Evolutionary conservation across 2,329 filamentous ascomycete genomes (phyloP).

Genomic region (Penicillium sp.): DNA sequence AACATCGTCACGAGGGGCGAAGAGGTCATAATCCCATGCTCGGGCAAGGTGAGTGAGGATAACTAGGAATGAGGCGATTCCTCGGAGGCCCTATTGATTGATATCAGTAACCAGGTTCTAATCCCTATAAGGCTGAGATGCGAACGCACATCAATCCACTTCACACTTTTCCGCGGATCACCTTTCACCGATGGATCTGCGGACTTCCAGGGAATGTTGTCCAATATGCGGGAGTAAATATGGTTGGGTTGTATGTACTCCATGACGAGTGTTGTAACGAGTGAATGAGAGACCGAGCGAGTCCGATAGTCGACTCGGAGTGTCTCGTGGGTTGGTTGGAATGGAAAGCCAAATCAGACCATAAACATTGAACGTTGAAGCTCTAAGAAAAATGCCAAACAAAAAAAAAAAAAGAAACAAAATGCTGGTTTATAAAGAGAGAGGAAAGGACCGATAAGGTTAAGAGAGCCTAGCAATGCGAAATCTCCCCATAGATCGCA

Average conservation of each 20-base stretch:
- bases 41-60: slow-evolving; percentile 53
- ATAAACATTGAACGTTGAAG: neutral
- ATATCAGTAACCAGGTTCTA: neutral
- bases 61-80: slow-evolving; percentile 54
- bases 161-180: slow-evolving; percentile 10
- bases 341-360: neutral
- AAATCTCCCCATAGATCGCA: slow-evolving; percentile 1
- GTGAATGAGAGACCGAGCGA: neutral
- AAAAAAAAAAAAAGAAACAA: neutral
- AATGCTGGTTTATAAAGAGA: neutral
- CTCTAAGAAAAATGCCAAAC: neutral
- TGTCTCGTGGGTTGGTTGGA: neutral
- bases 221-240: slow-evolving; percentile 20
- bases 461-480: neutral
- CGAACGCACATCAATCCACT: slow-evolving; percentile 8
- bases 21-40: slow-evolving; percentile 52
- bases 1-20: slow-evolving; percentile 47
- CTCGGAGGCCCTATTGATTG: slow-evolving; percentile 48
- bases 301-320: neutral
- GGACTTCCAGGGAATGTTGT: slow-evolving; percentile 25
- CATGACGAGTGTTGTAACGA: slow-evolving; percentile 12
- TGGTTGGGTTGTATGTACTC: slow-evolving; percentile 19
- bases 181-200: slow-evolving; percentile 11
- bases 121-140: neutral
- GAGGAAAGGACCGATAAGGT: neutral